phyloP scores from a whole-genome alignment of 163 green algal species.

The Volvox carteri region DNA sequence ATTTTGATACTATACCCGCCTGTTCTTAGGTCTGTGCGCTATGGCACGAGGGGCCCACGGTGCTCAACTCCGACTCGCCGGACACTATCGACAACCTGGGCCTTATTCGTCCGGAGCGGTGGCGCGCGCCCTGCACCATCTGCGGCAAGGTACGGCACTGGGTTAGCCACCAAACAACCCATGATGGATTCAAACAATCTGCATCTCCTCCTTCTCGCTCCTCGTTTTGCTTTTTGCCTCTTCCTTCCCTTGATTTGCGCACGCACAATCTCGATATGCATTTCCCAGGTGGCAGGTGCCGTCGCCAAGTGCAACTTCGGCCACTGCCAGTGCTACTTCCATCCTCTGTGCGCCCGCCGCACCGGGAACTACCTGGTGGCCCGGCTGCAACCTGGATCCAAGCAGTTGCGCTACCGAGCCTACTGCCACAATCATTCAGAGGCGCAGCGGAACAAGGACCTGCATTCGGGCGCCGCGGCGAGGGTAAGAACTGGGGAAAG shows the following conservation, averaged over 20 bases:
- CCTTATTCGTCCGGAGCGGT: constrained; percentile 64
- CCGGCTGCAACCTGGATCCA: constrained; percentile 37
- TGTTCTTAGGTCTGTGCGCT: constrained; percentile 81
- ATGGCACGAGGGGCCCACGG: constrained; percentile 75
- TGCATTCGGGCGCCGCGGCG: constrained; percentile 8
- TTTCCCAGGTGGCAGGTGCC: constrained; percentile 41
- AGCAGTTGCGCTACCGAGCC: constrained; percentile 62
- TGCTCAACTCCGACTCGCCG: constrained; percentile 53
- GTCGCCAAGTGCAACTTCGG: constrained; percentile 73
- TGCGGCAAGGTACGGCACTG: constrained; percentile 60
- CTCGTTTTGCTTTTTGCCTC: too few species aligned
- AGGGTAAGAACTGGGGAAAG: too few species aligned
- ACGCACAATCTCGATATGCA: too few species aligned
- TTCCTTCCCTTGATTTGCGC: too few species aligned
- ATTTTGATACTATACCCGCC: too few species aligned
- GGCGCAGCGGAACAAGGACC: constrained; percentile 69
- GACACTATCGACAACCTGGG: constrained; percentile 62
- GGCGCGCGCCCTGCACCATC: constrained; percentile 67
- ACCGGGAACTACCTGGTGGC: constrained; percentile 77
- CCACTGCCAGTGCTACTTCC: constrained; percentile 81
- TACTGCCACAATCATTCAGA: constrained; percentile 85
- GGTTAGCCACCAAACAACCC: too few species aligned
- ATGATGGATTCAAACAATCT: too few species aligned
- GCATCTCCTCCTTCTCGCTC: too few species aligned
- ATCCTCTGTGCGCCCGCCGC: constrained; percentile 87